Conservation (phyloP, 2,329 filamentous ascomycete species). For the Alternaria atra region DNA sequence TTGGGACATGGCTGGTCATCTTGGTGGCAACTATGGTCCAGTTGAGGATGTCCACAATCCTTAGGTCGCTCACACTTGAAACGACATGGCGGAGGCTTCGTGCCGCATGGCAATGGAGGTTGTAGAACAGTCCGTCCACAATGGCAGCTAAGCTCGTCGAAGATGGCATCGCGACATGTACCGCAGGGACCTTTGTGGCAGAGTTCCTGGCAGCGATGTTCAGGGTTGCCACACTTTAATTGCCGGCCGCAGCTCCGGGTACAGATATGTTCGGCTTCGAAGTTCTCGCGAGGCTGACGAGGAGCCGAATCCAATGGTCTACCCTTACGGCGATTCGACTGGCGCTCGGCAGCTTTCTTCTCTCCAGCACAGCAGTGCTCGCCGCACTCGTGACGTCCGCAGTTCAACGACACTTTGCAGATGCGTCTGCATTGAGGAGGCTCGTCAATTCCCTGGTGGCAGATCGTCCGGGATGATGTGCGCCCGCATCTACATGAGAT, state of each 20-base stretch:
- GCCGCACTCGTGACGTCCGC: conserved; percentile 87
- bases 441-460: conserved; percentile 76
- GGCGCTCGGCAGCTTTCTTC: conserved; percentile 80
- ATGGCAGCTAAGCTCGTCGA: conserved; percentile 87
- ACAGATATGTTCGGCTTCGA: conserved; percentile 96
- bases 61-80: conserved; percentile 79
- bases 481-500: conserved; percentile 84
- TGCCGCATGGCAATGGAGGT: conserved; percentile 93
- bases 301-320: conserved; percentile 66
- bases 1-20: conserved; percentile 84
- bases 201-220: conserved; percentile 82
- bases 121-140: conserved; percentile 87
- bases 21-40: conserved; percentile 84
- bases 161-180: conserved; percentile 88
- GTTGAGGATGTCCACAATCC: conserved; percentile 82
- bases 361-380: conserved; percentile 89
- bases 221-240: conserved; percentile 78
- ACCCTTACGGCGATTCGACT: conserved; percentile 76
- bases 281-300: conserved; percentile 62
- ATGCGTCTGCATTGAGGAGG: conserved; percentile 79
- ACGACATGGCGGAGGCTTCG: conserved; percentile 79
- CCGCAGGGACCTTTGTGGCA: conserved; percentile 90
- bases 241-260: conserved; percentile 79
- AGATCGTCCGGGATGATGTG: conserved; percentile 72
- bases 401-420: conserved; percentile 84